Evolutionary conservation across 2,329 filamentous ascomycete species (phyloP), one percentile per base, ranked within the genome.

Genomic region (Botrytis pseudocinerea): DNA sequence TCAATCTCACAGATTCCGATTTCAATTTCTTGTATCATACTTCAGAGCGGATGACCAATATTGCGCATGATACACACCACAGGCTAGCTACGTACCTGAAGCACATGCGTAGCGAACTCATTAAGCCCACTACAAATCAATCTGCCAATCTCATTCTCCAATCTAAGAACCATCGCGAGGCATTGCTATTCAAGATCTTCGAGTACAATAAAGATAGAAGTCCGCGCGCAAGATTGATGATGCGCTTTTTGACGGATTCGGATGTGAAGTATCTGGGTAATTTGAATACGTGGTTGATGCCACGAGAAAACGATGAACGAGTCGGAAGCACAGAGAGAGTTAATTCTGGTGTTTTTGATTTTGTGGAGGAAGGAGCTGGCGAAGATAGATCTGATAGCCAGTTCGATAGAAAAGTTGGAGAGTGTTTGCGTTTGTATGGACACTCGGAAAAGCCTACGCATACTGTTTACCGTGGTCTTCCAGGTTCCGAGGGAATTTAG

Each of bases 221-320:
- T 54, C 48, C 48, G 0, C 25, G 48, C 25, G 48, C 48, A 7
- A 54, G 48, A 54, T 54, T 54, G 7, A 57, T 57, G 51, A 28
- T 57, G 14, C 51, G n/a, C 7, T 57, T 57, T 28, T 28, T 57
- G 51, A 57, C 51, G 14, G 51, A 57, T 28, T n/a, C 51, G 14
- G n/a, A 57, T 57, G 6, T 18, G 51, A 57, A 28, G n/a, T 57
- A 28, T 28, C n/a, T 28, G 6, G n/a, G 32, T 18, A 18, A 14
- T 57, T 57, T 57, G n/a, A 57, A 57, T 57, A 57, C 51, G 14
- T 57, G 14, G 51, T 57, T 57, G n/a, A 57, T 57, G n/a, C n/a
- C n/a, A 28, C 51, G n/a, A 57, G n/a, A n/a, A 25, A 18, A 7
- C n/a, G 51, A 32, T 9, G 14, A n/a, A 18, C 51, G 51, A 5